These are phyloP conservation scores for Chaetomium tenue DNA, from an alignment of 495 filamentous ascomycete genomes.

Conservation along the genomic window DNA sequence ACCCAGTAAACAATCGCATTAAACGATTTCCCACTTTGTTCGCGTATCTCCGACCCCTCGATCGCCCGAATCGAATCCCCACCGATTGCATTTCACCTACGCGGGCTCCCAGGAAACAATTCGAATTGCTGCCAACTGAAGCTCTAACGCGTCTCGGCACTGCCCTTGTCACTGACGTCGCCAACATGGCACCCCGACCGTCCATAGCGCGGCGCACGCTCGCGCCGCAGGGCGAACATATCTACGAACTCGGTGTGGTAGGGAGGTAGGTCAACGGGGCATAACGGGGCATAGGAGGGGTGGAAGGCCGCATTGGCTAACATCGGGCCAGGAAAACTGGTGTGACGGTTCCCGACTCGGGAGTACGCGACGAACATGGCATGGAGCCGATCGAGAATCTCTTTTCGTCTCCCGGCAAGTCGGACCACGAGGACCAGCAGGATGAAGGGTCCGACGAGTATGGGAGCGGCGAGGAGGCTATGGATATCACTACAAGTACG, in stretches of 20 bases:
- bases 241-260: slow-evolving; percentile 50
- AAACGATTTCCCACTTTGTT: background rate
- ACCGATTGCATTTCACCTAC: background rate
- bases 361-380: slow-evolving; percentile 84
- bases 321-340: slow-evolving; percentile 64
- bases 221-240: slow-evolving; percentile 41
- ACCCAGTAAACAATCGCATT: slow-evolving; percentile 14
- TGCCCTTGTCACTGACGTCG: background rate
- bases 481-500: slow-evolving; percentile 47
- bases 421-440: slow-evolving; percentile 19
- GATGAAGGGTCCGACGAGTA: slow-evolving; percentile 28
- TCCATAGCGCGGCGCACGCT: slow-evolving; percentile 39
- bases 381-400: slow-evolving; percentile 80
- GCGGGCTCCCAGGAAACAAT: background rate
- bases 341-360: slow-evolving; percentile 72
- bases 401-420: slow-evolving; percentile 75
- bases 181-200: slow-evolving; percentile 37
- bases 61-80: background rate
- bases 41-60: background rate
- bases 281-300: slow-evolving; percentile 5
- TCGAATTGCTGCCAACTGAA: background rate
- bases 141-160: background rate
- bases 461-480: slow-evolving; percentile 37
- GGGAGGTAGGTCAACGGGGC: slow-evolving; percentile 45
- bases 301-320: background rate